phyloP scores from a whole-genome alignment of 257 asterid genomes.

The Forsythia viridissima region DNA sequence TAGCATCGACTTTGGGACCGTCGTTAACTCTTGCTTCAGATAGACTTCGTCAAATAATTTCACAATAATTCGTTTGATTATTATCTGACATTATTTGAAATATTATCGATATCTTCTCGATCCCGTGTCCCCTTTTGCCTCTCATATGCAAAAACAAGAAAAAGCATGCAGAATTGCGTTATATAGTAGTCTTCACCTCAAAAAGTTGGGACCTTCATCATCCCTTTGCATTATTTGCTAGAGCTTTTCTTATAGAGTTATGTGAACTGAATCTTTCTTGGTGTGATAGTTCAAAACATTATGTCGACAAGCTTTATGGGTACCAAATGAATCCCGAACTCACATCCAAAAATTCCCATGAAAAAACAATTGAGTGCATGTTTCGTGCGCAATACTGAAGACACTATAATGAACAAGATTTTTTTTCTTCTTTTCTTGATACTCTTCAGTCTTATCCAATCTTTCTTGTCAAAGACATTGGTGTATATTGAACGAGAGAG shows the following conservation, averaged over 20 bases:
- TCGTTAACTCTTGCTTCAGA: neutral
- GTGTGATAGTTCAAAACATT: neutral
- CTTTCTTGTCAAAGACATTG: no score
- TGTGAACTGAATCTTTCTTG: neutral
- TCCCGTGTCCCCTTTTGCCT: neutral
- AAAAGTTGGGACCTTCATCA: neutral
- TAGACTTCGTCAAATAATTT: conserved; percentile 9
- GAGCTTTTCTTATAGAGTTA: neutral
- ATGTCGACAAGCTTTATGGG: no score
- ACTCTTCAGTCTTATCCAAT: neutral
- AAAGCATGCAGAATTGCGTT: neutral
- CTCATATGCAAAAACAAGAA: neutral
- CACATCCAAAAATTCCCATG: conserved; percentile 20
- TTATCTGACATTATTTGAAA: conserved; percentile 24
- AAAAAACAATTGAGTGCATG: neutral
- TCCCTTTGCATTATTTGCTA: neutral
- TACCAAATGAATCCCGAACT: neutral
- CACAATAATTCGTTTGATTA: conserved; percentile 25
- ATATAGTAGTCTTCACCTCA: neutral
- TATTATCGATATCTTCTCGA: conserved; percentile 10
- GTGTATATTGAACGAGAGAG: no score
- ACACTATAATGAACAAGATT: no score
- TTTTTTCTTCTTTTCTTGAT: no score
- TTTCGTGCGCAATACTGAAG: no score
- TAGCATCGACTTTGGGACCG: conserved; percentile 15